These are phyloP conservation scores for Parsonsia alboflavescens DNA, from an alignment of 257 asterid genomes.

Conservation along the genomic window DNA sequence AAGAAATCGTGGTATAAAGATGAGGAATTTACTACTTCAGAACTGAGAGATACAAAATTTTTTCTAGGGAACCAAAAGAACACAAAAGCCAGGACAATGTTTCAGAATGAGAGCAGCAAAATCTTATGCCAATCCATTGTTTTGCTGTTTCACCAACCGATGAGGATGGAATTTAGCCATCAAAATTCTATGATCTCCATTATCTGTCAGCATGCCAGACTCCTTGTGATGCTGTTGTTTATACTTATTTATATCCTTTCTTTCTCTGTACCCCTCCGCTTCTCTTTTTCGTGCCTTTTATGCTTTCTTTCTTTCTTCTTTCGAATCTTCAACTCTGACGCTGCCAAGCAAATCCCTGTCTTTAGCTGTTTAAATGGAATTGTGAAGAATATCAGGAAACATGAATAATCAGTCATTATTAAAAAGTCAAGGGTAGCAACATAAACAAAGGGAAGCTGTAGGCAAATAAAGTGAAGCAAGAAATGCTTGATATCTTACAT, in stretches of 20 bases:
- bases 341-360: constrained; percentile 31
- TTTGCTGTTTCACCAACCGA: neutral
- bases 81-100: too few species aligned
- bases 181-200: neutral
- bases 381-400: neutral
- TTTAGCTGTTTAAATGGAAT: constrained; percentile 23
- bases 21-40: too few species aligned
- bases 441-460: neutral
- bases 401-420: neutral
- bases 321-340: constrained; percentile 29
- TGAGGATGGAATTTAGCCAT: neutral
- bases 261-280: neutral
- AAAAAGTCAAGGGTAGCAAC: constrained; percentile 3
- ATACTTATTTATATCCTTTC: constrained; percentile 37
- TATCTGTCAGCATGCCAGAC: neutral
- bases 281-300: constrained; percentile 32
- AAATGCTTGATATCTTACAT: constrained; percentile 24
- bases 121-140: neutral
- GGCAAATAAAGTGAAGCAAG: too few species aligned
- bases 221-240: constrained; percentile 22
- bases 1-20: too few species aligned
- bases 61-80: too few species aligned
- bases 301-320: constrained; percentile 23
- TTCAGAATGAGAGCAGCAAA: too few species aligned
- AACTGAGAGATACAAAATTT: too few species aligned